Base-by-base conservation (phyloP, 2,329 filamentous ascomycete species). In the Fonsecaea pedrosoi region DNA sequence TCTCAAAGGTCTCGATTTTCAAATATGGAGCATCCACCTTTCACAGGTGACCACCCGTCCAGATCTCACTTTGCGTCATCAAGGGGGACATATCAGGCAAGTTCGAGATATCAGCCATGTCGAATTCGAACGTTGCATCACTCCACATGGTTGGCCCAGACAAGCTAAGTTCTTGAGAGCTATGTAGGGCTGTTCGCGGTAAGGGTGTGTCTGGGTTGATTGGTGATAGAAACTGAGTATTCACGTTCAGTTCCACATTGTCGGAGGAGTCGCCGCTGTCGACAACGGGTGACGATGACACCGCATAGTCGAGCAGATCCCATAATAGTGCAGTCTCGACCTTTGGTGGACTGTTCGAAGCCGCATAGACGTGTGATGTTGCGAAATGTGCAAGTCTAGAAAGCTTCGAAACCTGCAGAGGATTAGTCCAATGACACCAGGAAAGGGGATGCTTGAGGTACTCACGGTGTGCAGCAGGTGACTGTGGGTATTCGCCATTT, bases 271-370 rank as follows among this genome's bases (percentile, higher is more conserved):
- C 65, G 15, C 65, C 64, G 34, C 37, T 57, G 50, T 62, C 61
- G 15, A 62, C 56, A 4, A 42, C 48, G 3, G 63, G 65, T 10
- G 68, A 66, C 8, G 70, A 68, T 2, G 70, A 71, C 13, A 65
- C 68, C 12, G 68, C 68, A 59, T 71, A 71, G 54, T 71, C 70
- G 15, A 71, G 66, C 12, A 71, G 55, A 60, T 69, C 62, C 70
- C 70, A 70, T 7, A 71, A 55, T 25, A 71, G 34, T n/a, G 66
- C 62, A 10, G 66, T 69, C 54, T 70, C 63, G 25, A 70, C 65
- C 55, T 66, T 68, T 13, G 70, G 65, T 34, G 68, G 68, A 37
- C 58, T 60, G 21, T 59, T 35, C 7, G 35, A 60, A 12, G 25
- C 54, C 5, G 65, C 34, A 13, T 68, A 25, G 21, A 40, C 42